phyloP scores from a whole-genome alignment of 176 grass and related monocot species.

The Puya raimondii region DNA sequence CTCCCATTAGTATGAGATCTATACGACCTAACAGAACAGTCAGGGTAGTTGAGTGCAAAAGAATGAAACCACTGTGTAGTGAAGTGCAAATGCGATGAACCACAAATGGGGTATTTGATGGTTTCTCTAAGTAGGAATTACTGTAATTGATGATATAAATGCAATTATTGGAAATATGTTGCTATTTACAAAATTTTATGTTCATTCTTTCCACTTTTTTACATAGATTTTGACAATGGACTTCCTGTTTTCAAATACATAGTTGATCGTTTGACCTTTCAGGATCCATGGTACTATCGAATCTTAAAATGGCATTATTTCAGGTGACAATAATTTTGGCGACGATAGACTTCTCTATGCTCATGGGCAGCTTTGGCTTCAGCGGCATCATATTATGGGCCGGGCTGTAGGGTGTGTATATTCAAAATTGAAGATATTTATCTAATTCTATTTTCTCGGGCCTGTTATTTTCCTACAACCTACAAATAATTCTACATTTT shows the following conservation, averaged over 20 bases:
- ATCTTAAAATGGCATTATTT: constrained; percentile 16
- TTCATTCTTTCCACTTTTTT: background rate
- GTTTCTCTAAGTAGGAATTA: no score
- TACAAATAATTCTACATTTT: background rate
- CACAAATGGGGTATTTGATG: no score
- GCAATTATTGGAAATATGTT: constrained; percentile 1
- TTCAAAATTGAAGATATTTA: constrained; percentile 6
- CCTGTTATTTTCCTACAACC: background rate
- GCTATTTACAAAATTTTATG: background rate
- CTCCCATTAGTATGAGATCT: no score
- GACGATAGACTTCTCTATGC: constrained; percentile 64
- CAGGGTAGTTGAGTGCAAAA: no score
- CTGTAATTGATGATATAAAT: background rate
- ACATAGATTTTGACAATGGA: background rate
- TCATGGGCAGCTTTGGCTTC: constrained; percentile 63
- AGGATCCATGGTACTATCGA: background rate
- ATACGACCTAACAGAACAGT: no score
- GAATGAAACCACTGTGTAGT: no score
- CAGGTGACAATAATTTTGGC: constrained; percentile 56
- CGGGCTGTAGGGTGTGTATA: constrained; percentile 56
- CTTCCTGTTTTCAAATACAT: background rate
- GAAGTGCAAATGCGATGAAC: no score
- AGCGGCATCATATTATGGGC: constrained; percentile 73
- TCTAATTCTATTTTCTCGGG: background rate
- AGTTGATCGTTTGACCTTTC: background rate